Evolutionary conservation across 2,329 filamentous ascomycete genomes (phyloP).

Genomic region (Herpotrichia juniperi): DNA sequence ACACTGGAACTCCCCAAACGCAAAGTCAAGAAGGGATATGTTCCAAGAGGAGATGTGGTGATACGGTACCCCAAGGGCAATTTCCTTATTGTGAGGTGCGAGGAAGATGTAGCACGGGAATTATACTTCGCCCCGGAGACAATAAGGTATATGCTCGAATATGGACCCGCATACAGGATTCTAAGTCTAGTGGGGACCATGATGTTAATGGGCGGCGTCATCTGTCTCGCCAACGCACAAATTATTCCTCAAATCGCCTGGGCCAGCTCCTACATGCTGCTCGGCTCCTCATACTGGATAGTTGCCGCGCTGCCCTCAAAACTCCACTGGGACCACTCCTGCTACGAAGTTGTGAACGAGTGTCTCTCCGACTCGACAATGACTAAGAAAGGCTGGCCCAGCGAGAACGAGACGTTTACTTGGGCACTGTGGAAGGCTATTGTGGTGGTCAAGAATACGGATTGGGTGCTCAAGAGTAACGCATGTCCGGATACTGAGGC

Average conservation of each 20-base stretch:
- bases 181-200: slow-evolving; percentile 58
- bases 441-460: slow-evolving; percentile 49
- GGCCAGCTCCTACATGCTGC: slow-evolving; percentile 56
- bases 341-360: slow-evolving; percentile 49
- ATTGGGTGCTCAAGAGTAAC: slow-evolving; percentile 51
- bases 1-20: slow-evolving; percentile 50
- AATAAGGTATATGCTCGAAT: slow-evolving; percentile 53
- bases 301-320: slow-evolving; percentile 55
- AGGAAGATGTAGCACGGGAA: slow-evolving; percentile 57
- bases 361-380: slow-evolving; percentile 42
- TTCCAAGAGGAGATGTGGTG: slow-evolving; percentile 53
- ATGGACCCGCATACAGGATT: slow-evolving; percentile 51
- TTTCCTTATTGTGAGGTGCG: slow-evolving; percentile 56
- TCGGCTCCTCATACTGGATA: slow-evolving; percentile 58
- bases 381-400: slow-evolving; percentile 37
- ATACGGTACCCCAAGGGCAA: slow-evolving; percentile 59
- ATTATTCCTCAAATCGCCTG: slow-evolving; percentile 56
- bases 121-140: slow-evolving; percentile 59
- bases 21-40: slow-evolving; percentile 32
- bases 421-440: slow-evolving; percentile 58
- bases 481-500: slow-evolving; percentile 50
- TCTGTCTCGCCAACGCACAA: slow-evolving; percentile 57
- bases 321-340: slow-evolving; percentile 56
- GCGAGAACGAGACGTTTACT: slow-evolving; percentile 49
- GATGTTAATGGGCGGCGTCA: slow-evolving; percentile 60